Base-by-base conservation (phyloP, 306 rosid species). In the Pyrus betulifolia region DNA sequence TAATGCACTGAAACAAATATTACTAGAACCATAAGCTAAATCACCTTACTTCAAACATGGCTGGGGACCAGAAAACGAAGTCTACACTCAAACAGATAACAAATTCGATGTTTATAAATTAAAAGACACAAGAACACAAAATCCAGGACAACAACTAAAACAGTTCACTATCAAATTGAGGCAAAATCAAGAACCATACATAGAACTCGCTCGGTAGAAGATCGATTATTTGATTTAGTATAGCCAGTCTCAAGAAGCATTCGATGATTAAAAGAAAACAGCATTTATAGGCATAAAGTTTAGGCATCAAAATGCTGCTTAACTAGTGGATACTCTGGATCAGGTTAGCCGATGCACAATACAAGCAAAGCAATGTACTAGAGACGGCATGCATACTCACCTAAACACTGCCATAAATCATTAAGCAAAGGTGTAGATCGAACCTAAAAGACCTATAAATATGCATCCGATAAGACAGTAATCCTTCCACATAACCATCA, bases 151-250 rank as follows among this genome's bases (percentile, higher is more conserved):
- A 6, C 9, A 4, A 25, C 51, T 12, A 45, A 23, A 10, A 54
- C 44, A 30, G 7, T 8, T 45, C 28, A 21, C 6, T 76, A 76
- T 78, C 52, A 1, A 14, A 71, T 57, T 12, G 0, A 27, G 72
- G 82, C 82, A 84, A 74, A 23, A 75, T 81, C 74, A 22, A 73
- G 66, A 21, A 78, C n/a, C 46, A 15, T 12, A 67, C 30, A 46
- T 23, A 67, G 31, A 72, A 55, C 51, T 22, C 2, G 22, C 70
- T 30, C 5, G 15, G 63, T 59, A 76, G 3, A 67, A 64, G 42
- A 76, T 44, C 8, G 12, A 83, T 42, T 33, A 40, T 4, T 55
- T 13, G 21, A 30, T 80, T 78, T 33, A 74, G 9, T n/a, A n/a
- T 30, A 58, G 76, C 78, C 70, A 71, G 72, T 46, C 80, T 51